phyloP scores from a whole-genome alignment of 495 filamentous ascomycete genomes.

The Penicillium pancosmium region DNA sequence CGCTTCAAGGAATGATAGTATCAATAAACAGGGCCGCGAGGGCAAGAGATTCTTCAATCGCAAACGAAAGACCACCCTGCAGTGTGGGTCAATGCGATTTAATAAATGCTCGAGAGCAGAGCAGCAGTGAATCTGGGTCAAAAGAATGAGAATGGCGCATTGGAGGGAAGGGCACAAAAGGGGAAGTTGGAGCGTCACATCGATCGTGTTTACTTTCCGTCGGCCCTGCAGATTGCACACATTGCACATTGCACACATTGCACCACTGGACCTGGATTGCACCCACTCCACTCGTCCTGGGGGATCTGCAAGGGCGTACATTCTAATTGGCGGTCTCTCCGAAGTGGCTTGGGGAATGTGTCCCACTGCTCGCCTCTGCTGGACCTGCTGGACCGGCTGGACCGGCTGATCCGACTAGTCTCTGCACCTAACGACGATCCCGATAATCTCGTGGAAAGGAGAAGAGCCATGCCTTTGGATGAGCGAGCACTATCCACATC shows the following conservation, averaged over 20 bases:
- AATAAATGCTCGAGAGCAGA: slow-evolving; percentile 11
- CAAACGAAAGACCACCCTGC: slow-evolving; percentile 16
- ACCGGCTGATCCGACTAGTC: neutral
- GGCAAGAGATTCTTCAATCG: slow-evolving; percentile 9
- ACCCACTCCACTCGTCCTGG: slow-evolving; percentile 7
- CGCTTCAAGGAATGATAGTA: neutral
- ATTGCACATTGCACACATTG: neutral
- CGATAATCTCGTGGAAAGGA: neutral
- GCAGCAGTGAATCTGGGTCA: slow-evolving; percentile 7
- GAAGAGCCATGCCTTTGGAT: too few species aligned
- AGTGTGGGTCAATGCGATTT: slow-evolving; percentile 21
- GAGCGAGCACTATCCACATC: too few species aligned
- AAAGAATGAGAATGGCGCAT: slow-evolving; percentile 7
- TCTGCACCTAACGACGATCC: neutral
- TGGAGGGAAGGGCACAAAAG: slow-evolving; percentile 9
- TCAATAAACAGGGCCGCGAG: slow-evolving; percentile 2
- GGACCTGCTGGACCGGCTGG: too few species aligned
- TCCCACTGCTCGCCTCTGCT: slow-evolving; percentile 5
- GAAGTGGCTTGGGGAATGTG: slow-evolving; percentile 8
- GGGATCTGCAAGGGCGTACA: slow-evolving; percentile 22
- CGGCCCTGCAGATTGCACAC: neutral
- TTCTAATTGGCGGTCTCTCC: too few species aligned
- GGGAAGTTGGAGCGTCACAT: slow-evolving; percentile 18
- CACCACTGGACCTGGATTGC: neutral
- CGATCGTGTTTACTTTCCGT: slow-evolving; percentile 11